Percentiles rank a stretch among this genome's conserved stretches.
Conservation (phyloP, 129 eudicot species). For the Flaveria robusta region DNA sequence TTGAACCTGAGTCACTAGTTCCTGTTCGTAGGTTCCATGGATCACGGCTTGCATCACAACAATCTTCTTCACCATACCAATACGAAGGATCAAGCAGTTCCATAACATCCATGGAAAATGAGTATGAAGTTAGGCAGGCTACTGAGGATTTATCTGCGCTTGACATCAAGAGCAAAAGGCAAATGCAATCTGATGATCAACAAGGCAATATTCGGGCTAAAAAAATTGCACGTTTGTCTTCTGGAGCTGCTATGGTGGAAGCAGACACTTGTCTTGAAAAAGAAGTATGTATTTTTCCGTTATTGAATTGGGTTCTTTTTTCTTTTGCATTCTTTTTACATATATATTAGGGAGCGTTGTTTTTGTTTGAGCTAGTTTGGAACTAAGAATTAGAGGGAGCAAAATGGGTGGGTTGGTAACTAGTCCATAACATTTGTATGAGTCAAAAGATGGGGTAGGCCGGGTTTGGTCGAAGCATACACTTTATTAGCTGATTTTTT, state of each 20-base stretch:
- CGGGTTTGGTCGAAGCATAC: not conserved
- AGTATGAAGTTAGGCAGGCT: conserved; percentile 39
- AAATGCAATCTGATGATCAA: conserved; percentile 38
- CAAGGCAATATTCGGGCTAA: conserved; percentile 39
- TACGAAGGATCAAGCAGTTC: conserved; percentile 35
- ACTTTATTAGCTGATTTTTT: not conserved
- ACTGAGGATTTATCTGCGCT: conserved; percentile 47
- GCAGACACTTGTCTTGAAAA: conserved; percentile 68
- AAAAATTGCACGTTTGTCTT: conserved; percentile 68
- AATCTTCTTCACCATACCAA: conserved; percentile 63
- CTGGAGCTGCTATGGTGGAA: conserved; percentile 80
- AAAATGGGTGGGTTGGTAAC: not conserved
- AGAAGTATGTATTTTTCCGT: conserved; percentile 51
- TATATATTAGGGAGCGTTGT: not conserved
- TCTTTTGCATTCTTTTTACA: not conserved
- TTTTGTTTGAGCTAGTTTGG: not conserved
- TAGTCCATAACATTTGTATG: not conserved
- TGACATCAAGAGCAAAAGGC: conserved; percentile 42
- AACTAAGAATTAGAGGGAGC: not conserved
- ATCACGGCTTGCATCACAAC: conserved; percentile 84
- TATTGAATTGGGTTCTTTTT: not conserved
- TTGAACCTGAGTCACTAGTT: conserved; percentile 62
- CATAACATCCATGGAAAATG: conserved; percentile 18
- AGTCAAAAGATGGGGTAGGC: not conserved
- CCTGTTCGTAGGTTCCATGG: conserved; percentile 73